These are phyloP conservation scores for Cruciata laevipes DNA, from an alignment of 257 asterid species.

Conservation along the genomic window DNA sequence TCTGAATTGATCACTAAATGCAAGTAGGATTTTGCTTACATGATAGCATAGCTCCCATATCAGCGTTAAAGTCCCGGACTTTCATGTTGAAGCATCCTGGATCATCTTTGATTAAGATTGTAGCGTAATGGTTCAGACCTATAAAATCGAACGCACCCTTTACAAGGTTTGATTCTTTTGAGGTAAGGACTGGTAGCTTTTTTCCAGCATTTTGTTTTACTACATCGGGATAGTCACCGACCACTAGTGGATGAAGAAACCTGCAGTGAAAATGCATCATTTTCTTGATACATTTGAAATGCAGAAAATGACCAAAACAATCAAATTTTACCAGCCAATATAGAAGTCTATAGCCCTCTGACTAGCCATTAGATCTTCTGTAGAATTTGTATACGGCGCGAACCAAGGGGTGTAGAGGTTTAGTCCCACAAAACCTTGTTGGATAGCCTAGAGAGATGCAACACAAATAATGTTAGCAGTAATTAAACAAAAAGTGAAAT, in stretches of 20 bases:
- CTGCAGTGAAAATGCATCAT: neutral
- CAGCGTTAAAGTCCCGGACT: neutral
- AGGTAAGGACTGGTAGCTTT: slow-evolving; percentile 46
- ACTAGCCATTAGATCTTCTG: slow-evolving; percentile 35
- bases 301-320: neutral
- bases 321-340: slow-evolving; percentile 41
- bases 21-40: slow-evolving; percentile 6
- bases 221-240: slow-evolving; percentile 41
- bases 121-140: slow-evolving; percentile 5
- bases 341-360: slow-evolving; percentile 32
- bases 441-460: slow-evolving; percentile 28
- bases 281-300: no score
- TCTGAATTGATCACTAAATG: no score
- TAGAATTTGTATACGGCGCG: slow-evolving; percentile 31
- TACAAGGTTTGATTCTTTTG: slow-evolving; percentile 24
- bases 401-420: slow-evolving; percentile 27
- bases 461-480: neutral
- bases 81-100: neutral
- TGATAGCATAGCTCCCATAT: slow-evolving; percentile 1
- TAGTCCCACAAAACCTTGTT: slow-evolving; percentile 44
- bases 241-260: slow-evolving; percentile 16
- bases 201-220: slow-evolving; percentile 32
- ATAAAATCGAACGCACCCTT: slow-evolving; percentile 9
- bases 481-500: no score
- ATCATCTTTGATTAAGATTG: neutral